Conservation (phyloP, 2,329 filamentous ascomycete species). For the Byssothecium circinans region DNA sequence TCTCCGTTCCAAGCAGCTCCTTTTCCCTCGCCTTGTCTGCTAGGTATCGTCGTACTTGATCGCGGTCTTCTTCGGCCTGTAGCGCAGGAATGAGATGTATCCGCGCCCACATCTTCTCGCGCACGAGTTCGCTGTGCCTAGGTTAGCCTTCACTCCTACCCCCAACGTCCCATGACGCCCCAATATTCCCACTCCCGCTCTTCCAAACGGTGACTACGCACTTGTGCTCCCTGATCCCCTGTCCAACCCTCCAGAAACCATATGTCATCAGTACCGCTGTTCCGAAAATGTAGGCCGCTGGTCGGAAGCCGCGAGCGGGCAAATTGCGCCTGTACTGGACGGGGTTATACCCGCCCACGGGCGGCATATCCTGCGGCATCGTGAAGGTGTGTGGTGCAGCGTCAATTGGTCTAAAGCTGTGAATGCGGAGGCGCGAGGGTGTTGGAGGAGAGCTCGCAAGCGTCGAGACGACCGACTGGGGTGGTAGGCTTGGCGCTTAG, state of each 20-base stretch:
- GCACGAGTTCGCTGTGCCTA: conserved; percentile 76
- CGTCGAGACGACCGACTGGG: conserved; percentile 18
- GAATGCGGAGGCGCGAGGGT: conserved; percentile 32
- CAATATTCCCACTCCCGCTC: neutral
- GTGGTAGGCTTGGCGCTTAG: conserved; percentile 24
- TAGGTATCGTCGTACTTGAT: conserved; percentile 82
- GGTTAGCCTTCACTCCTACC: conserved; percentile 19
- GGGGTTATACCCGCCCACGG: conserved; percentile 87
- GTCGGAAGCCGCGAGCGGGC: conserved; percentile 86
- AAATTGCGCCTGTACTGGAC: conserved; percentile 99
- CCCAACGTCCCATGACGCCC: neutral
- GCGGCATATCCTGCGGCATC: conserved; percentile 99
- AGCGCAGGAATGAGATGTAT: conserved; percentile 92
- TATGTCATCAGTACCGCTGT: conserved; percentile 80
- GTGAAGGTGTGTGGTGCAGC: conserved; percentile 44
- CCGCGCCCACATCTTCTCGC: conserved; percentile 97
- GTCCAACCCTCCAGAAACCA: conserved; percentile 84
- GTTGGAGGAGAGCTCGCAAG: conserved; percentile 15
- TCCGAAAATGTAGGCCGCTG: conserved; percentile 74
- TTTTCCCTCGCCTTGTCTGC: conserved; percentile 90
- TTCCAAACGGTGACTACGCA: conserved; percentile 51
- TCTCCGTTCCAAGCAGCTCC: conserved; percentile 81
- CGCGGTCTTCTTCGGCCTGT: conserved; percentile 95
- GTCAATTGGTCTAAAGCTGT: conserved; percentile 28
- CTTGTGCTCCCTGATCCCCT: conserved; percentile 89